A percentile compares a stretch with the other conserved stretches of the same genome.
phyloP scores from a whole-genome alignment of 192 early-diverging fungal species.

The Dissophora ornata region DNA sequence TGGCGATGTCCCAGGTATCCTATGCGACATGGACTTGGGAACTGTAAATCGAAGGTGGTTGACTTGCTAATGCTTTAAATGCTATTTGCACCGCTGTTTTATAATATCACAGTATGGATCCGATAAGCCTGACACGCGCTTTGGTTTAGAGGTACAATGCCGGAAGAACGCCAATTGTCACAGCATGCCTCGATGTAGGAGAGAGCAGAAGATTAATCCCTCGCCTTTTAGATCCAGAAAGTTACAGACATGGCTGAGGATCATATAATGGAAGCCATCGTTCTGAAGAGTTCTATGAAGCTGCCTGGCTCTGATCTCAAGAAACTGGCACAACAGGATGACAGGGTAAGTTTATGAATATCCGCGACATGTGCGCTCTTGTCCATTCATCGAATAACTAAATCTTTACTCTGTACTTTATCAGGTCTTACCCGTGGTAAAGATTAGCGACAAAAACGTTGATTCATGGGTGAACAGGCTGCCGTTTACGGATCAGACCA shows the following conservation, averaged over 20 bases:
- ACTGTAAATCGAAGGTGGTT: too few relatives aligned
- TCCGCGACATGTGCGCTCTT: background rate
- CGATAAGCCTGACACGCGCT: slow-evolving; percentile 91
- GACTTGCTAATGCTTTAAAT: too few relatives aligned
- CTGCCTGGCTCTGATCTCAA: slow-evolving; percentile 54
- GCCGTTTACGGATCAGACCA: slow-evolving; percentile 24
- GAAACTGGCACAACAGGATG: slow-evolving; percentile 2
- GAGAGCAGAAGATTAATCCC: background rate
- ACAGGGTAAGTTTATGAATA: slow-evolving; percentile 10
- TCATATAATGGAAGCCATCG: slow-evolving; percentile 61
- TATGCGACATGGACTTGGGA: background rate
- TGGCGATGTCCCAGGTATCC: slow-evolving; percentile 79
- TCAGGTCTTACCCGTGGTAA: slow-evolving; percentile 52
- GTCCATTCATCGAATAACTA: too few relatives aligned
- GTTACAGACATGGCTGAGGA: slow-evolving; percentile 37
- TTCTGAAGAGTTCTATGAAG: slow-evolving; percentile 57
- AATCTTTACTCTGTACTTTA: too few relatives aligned
- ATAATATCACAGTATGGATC: slow-evolving; percentile 88
- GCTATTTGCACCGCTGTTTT: too few relatives aligned
- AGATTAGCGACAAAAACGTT: slow-evolving; percentile 61
- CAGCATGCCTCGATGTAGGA: background rate
- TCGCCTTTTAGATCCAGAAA: slow-evolving; percentile 46
- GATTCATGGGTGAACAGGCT: slow-evolving; percentile 54
- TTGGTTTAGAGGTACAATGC: slow-evolving; percentile 74
- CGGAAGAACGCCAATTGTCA: too few relatives aligned